Percentiles rank a stretch among this genome's conserved stretches.
Conservation (phyloP, 305 asterid genomes). For the Fraxinus nigra region DNA sequence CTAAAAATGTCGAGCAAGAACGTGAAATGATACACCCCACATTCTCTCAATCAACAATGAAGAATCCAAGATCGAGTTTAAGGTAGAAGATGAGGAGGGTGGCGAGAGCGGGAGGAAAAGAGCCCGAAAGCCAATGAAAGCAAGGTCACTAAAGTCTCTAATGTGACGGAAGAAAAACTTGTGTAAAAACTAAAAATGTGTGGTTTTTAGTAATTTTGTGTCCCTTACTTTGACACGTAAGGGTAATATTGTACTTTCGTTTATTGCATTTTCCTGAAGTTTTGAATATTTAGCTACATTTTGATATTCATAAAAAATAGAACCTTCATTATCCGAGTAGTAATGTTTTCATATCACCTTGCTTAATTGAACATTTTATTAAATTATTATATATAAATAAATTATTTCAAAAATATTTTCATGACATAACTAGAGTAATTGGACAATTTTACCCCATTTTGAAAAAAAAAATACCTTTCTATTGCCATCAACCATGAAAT, state of each 20-base stretch:
- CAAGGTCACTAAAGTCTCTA: conserved; percentile 62
- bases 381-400: too few species aligned
- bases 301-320: background rate
- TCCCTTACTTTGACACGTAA: conserved; percentile 6
- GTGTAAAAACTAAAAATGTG: conserved; percentile 16
- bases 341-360: too few species aligned
- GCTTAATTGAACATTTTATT: background rate
- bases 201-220: background rate
- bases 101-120: conserved; percentile 36
- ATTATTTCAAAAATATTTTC: background rate
- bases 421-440: background rate
- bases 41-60: background rate
- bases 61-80: background rate
- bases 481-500: conserved; percentile 20
- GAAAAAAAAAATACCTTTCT: too few species aligned
- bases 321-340: background rate
- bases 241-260: conserved; percentile 20
- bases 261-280: background rate
- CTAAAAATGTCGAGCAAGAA: background rate
- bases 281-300: background rate
- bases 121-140: conserved; percentile 63
- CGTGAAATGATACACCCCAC: background rate
- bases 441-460: background rate
- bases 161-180: conserved; percentile 27
- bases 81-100: background rate